Percentiles rank a stretch among this genome's conserved stretches.
These are phyloP conservation scores for Simmondsia chinensis DNA, from an alignment of 148 eudicot species.

Conservation along the genomic window DNA sequence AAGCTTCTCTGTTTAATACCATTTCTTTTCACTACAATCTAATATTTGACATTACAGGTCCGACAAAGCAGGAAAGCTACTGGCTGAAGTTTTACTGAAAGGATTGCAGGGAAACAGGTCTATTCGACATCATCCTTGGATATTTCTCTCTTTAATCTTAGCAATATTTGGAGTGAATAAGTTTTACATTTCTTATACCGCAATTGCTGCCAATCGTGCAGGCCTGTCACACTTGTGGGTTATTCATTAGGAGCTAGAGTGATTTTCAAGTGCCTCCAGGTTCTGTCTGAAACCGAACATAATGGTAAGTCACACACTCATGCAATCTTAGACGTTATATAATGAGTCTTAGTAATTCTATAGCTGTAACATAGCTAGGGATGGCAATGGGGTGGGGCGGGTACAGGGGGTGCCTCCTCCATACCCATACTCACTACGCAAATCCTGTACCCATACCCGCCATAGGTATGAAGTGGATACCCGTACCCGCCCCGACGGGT, in stretches of 20 bases:
- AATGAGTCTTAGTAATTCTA: too few relatives aligned
- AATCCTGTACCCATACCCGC: too few relatives aligned
- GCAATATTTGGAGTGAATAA: neutral
- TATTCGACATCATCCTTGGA: slow-evolving; percentile 2
- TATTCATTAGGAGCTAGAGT: slow-evolving; percentile 98
- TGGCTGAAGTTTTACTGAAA: slow-evolving; percentile 78
- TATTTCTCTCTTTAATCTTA: neutral
- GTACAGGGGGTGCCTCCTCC: too few relatives aligned
- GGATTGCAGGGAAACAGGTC: slow-evolving; percentile 96
- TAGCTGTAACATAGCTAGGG: too few relatives aligned
- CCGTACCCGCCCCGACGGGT: too few relatives aligned
- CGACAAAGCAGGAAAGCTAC: slow-evolving; percentile 94
- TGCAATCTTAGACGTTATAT: too few relatives aligned
- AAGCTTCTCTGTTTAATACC: too few relatives aligned
- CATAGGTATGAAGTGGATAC: too few relatives aligned
- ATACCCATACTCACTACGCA: too few relatives aligned
- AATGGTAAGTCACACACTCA: slow-evolving; percentile 50
- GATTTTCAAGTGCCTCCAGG: slow-evolving; percentile 81
- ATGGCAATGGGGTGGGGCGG: too few relatives aligned
- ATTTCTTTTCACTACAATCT: too few relatives aligned
- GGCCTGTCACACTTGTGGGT: slow-evolving; percentile 98
- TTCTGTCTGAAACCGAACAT: slow-evolving; percentile 45
- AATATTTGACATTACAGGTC: slow-evolving; percentile 38
- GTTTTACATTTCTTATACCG: neutral
- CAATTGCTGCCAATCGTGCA: slow-evolving; percentile 24